Conservation (phyloP, 2,329 filamentous ascomycete genomes). For the Fusarium nodosum region DNA sequence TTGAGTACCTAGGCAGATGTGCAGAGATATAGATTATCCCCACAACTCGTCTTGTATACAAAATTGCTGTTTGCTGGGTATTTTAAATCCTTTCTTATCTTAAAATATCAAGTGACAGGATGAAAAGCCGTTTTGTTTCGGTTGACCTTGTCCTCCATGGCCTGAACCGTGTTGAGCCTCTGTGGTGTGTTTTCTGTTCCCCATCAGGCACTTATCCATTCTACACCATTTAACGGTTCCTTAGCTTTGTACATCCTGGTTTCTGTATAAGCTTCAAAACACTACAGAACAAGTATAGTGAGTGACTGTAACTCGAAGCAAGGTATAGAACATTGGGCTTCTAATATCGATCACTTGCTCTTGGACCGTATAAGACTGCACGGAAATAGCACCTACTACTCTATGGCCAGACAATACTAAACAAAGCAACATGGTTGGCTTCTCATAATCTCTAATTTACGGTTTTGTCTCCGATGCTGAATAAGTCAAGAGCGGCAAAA, state of each 20-base stretch:
- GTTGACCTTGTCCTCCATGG: background rate
- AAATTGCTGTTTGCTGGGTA: too few species aligned
- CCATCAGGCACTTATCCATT: background rate
- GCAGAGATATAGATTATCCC: background rate
- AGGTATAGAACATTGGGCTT: background rate
- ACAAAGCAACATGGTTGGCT: conserved; percentile 9
- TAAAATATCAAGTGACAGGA: background rate
- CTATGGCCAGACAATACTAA: conserved; percentile 2
- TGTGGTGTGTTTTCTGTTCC: background rate
- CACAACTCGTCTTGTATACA: background rate
- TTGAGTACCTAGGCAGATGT: background rate
- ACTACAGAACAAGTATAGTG: background rate
- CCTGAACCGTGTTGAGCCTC: background rate
- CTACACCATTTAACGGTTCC: background rate
- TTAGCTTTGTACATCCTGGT: background rate
- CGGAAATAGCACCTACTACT: background rate
- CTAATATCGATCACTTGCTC: background rate
- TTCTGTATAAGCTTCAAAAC: background rate
- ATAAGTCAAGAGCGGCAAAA: conserved; percentile 35
- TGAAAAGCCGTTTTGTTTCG: too few species aligned
- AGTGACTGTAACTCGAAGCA: background rate
- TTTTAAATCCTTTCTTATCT: background rate
- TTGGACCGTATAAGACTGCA: background rate
- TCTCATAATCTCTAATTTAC: background rate
- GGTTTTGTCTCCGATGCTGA: conserved; percentile 23